Base-by-base conservation (phyloP, 2,329 filamentous ascomycete genomes). In the Talaromyces sp. region DNA sequence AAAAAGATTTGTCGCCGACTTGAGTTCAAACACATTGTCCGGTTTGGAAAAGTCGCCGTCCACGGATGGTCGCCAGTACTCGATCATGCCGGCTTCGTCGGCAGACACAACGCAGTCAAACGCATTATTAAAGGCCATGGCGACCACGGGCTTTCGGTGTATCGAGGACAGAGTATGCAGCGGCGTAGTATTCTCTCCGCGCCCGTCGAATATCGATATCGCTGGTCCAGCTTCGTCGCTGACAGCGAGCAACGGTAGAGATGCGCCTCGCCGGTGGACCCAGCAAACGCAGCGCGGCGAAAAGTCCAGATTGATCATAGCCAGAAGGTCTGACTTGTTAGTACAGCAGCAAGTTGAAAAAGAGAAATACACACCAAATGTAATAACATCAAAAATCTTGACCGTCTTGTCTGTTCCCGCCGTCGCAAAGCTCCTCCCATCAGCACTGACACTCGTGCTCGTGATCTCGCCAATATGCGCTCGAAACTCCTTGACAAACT, bases 401-500 rank as follows among this genome's bases (percentile, higher is more conserved):
- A 80, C 70, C 0, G 76, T 79, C 64, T 78, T 78, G 63, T 80
- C 78, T 4, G 69, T 63, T 38, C 94, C 94, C 6, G 88, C 89
- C 7, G 92, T 96, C 56, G 93, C 95, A 80, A 95, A 99, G 75
- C 90, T 96, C 69, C 92, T 85, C 0, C 94, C 94, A 74, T 99
- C 94, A 46, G 87, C 84, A 75, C 93, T 97, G 64, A 90, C 88
- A 41, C 88, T 94, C 51, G 94, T 90, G 29, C 88, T 89, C 62
- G 82, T 86, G 70, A 97, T 91, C 70, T 95, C 91, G 56, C 91
- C 90, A 60, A 84, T 82, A 76, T 99, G 95, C 8, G 94, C 92
- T 70, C 88, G 88, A 79, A 96, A 99, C 77, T 99, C 92, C 77
- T 99, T 99, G 57, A 97, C 93, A 70, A 99, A 99, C 77, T 99